These are phyloP conservation scores for Heterobasidion irregulare DNA, from an alignment of 1,284 basidiomycete species.

Conservation along the genomic window DNA sequence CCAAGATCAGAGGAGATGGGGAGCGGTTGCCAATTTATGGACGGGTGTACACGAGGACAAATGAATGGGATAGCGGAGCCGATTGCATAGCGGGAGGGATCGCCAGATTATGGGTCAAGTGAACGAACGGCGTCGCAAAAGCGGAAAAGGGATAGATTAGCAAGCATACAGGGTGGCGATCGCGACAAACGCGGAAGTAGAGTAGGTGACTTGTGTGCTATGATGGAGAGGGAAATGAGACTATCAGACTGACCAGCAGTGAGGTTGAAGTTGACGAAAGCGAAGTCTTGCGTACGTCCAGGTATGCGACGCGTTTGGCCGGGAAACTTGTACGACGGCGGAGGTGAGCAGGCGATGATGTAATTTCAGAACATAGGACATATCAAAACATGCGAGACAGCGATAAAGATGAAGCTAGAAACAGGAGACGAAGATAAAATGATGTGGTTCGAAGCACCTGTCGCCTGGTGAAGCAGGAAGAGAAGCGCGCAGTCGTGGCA, in stretches of 20 bases:
- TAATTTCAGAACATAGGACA: background rate
- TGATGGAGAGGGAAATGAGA: background rate
- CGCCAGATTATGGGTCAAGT: no score
- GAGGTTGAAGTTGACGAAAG: conserved; percentile 72
- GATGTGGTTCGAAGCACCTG: no score
- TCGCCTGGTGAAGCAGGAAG: no score
- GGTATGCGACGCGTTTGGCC: conserved; percentile 48
- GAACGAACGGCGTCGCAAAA: no score
- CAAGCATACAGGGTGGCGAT: background rate
- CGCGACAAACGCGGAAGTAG: no score
- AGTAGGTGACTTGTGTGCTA: background rate
- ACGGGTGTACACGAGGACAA: no score
- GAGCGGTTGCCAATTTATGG: no score
- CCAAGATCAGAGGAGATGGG: background rate
- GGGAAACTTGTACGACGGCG: conserved; percentile 33
- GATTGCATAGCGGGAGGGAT: no score
- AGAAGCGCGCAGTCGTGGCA: no score
- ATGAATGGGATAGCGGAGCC: no score
- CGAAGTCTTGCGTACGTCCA: conserved; percentile 57
- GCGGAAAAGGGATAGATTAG: background rate
- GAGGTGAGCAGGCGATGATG: conserved; percentile 1
- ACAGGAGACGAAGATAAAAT: no score
- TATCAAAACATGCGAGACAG: background rate
- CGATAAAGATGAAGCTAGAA: no score
- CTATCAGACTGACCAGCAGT: conserved; percentile 52